phyloP scores from a whole-genome alignment of 176 grass and related monocot genomes.

The Bolboschoenus planiculmis region DNA sequence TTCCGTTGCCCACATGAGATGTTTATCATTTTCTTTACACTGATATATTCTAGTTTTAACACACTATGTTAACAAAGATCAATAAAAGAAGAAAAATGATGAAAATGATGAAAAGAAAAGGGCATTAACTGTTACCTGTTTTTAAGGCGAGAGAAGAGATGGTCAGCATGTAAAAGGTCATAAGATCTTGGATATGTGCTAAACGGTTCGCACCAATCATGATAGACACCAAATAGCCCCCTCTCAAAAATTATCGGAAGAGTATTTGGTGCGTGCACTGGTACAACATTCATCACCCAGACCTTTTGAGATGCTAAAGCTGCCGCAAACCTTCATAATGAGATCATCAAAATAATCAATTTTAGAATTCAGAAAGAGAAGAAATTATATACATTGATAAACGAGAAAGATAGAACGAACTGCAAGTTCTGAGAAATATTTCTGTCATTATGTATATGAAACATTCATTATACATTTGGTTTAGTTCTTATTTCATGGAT shows the following conservation, averaged over 20 bases:
- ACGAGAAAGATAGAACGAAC: neutral
- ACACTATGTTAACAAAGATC: neutral
- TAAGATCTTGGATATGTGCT: constrained; percentile 92
- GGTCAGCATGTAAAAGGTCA: constrained; percentile 85
- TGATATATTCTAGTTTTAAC: neutral
- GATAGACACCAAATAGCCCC: constrained; percentile 74
- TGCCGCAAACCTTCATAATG: constrained; percentile 69
- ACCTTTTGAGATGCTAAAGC: constrained; percentile 69
- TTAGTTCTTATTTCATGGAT: neutral
- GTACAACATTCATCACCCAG: constrained; percentile 97
- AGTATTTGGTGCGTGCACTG: constrained; percentile 68
- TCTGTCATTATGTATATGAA: no score
- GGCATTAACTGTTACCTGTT: constrained; percentile 44
- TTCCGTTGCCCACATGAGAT: neutral
- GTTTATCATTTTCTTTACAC: neutral
- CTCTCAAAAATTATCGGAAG: constrained; percentile 83
- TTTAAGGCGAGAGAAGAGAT: constrained; percentile 86
- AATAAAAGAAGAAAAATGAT: neutral
- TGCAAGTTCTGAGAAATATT: neutral
- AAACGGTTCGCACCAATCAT: constrained; percentile 98
- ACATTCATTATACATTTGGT: neutral
- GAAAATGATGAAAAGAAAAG: neutral
- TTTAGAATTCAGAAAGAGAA: constrained; percentile 7
- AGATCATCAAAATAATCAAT: constrained; percentile 23
- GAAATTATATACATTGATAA: neutral